These are phyloP conservation scores for Salvia sclarea DNA, from an alignment of 305 asterid species.

Conservation along the genomic window DNA sequence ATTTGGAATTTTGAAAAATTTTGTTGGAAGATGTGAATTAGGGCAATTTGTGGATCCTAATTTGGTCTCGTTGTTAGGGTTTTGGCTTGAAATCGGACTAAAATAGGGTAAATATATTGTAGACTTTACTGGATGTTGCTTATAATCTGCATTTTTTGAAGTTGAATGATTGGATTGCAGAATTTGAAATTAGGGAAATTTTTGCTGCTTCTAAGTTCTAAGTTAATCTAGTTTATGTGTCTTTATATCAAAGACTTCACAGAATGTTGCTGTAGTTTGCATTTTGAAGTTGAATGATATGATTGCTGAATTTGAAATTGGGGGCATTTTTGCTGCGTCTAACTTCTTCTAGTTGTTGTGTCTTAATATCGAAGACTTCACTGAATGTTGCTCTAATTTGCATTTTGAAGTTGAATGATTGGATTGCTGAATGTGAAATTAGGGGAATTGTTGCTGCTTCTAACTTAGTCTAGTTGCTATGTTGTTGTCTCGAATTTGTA, in stretches of 20 bases:
- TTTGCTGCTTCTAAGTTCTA: neutral
- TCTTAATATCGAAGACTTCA: too few species aligned
- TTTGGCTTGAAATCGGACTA: slow-evolving; percentile 40
- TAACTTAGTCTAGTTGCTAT: neutral
- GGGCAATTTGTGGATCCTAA: neutral
- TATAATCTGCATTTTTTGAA: neutral
- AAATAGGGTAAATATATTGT: slow-evolving; percentile 63
- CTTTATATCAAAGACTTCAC: too few species aligned
- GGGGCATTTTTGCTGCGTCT: too few species aligned
- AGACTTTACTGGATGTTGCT: slow-evolving; percentile 21
- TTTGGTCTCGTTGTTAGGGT: neutral
- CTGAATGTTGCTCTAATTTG: too few species aligned
- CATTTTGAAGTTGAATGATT: neutral
- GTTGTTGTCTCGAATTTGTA: slow-evolving; percentile 29
- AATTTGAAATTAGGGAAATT: neutral
- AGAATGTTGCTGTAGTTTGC: too few species aligned
- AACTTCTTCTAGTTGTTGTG: too few species aligned
- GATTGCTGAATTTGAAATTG: too few species aligned
- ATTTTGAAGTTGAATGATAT: too few species aligned
- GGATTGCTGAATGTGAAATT: neutral
- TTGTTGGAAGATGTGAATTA: neutral
- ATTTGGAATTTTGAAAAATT: neutral
- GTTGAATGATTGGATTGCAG: neutral
- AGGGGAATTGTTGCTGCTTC: neutral
- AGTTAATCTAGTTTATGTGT: neutral